Conservation (phyloP, 345 rosid genomes). For the Hirschfeldia incana region DNA sequence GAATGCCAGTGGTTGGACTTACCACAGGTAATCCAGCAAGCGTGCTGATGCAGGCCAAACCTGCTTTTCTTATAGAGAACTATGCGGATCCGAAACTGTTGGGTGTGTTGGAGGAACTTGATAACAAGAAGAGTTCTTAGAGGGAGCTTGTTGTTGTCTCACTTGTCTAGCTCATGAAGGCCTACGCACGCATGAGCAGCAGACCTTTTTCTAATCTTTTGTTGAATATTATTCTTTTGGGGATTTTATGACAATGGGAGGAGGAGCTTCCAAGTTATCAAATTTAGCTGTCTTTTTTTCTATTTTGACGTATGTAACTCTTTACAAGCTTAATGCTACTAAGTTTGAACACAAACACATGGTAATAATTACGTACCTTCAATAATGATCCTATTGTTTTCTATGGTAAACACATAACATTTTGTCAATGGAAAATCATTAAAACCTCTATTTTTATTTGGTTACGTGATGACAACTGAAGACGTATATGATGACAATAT, state of each 20-base stretch:
- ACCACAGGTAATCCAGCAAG: conserved; percentile 76
- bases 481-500: not conserved
- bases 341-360: not conserved
- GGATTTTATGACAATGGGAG: not conserved
- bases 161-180: conserved; percentile 6
- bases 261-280: not conserved
- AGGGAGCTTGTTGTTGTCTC: conserved; percentile 14
- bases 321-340: not conserved
- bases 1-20: conserved; percentile 81
- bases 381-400: not conserved
- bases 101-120: conserved; percentile 80
- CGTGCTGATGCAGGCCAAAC: conserved; percentile 65
- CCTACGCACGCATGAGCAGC: conserved; percentile 15
- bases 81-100: conserved; percentile 79
- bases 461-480: not conserved
- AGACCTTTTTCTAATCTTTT: conserved; percentile 5
- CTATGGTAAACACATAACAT: not conserved
- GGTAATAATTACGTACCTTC: not conserved
- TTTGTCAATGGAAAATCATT: not conserved
- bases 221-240: conserved; percentile 23
- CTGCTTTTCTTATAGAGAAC: conserved; percentile 67
- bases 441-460: not conserved
- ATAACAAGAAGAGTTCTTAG: conserved; percentile 41
- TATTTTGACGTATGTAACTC: not conserved
- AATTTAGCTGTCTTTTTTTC: conserved; percentile 1